phyloP scores from a whole-genome alignment of 2,329 filamentous ascomycete species.

The Cucurbitaria berberidis region DNA sequence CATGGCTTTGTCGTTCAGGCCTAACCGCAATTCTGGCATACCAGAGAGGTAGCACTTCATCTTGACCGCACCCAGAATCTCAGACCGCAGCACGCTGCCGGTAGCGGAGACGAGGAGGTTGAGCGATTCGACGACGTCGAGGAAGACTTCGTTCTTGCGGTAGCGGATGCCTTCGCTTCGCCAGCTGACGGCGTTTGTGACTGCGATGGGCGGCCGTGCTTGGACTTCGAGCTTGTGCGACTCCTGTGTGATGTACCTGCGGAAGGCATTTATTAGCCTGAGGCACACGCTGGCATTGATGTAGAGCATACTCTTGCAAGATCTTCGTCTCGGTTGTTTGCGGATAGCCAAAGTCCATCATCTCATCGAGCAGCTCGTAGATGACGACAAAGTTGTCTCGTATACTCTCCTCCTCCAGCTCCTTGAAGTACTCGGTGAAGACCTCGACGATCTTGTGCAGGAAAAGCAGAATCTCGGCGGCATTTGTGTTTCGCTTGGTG shows the following conservation, averaged over 20 bases:
- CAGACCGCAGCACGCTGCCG: conserved; percentile 92
- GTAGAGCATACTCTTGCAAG: conserved; percentile 73
- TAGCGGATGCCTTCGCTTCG: conserved; percentile 97
- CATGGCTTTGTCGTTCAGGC: conserved; percentile 99
- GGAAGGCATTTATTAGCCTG: conserved; percentile 4
- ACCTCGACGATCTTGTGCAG: conserved; percentile 98
- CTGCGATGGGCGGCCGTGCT: conserved; percentile 92
- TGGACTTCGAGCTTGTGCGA: conserved; percentile 98
- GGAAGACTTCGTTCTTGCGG: conserved; percentile 98
- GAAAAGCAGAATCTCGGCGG: conserved; percentile 97
- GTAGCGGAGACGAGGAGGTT: conserved; percentile 94
- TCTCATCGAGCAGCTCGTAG: conserved; percentile 97
- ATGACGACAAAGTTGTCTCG: conserved; percentile 99
- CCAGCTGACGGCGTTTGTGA: conserved; percentile 98
- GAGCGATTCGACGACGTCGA: conserved; percentile 95
- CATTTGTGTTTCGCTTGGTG: conserved; percentile 98
- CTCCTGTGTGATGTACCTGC: conserved; percentile 93
- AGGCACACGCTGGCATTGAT: background rate
- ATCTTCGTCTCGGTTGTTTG: conserved; percentile 99
- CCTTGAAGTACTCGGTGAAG: conserved; percentile 99
- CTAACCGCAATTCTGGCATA: conserved; percentile 94
- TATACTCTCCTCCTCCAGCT: conserved; percentile 97
- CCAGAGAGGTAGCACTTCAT: conserved; percentile 99
- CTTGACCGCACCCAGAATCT: conserved; percentile 96
- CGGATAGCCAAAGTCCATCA: conserved; percentile 99